Conservation (phyloP, 1,284 basidiomycete species). For the Austroboletus niveus region DNA sequence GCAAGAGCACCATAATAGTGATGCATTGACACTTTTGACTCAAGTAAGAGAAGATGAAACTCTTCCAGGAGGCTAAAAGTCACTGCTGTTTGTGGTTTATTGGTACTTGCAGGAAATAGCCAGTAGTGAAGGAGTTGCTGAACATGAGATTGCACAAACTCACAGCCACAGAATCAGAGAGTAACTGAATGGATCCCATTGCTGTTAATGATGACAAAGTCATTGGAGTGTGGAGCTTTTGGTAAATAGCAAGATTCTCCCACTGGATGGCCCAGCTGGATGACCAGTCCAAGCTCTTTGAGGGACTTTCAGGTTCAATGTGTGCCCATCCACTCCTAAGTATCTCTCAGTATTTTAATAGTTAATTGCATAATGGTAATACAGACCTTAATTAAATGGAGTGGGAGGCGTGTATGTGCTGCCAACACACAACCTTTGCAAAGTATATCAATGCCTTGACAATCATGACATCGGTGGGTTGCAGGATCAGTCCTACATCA, state of each 20-base stretch:
- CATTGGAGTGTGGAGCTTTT: not conserved
- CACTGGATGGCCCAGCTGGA: constrained; percentile 1
- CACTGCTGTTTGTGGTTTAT: constrained; percentile 18
- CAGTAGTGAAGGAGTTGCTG: constrained; percentile 1
- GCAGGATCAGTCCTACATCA: not conserved
- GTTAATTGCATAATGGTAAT: not conserved
- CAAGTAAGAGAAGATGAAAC: constrained; percentile 17
- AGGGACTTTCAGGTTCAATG: not conserved
- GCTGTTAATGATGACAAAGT: constrained; percentile 6
- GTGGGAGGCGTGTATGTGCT: not conserved
- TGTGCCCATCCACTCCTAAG: constrained; percentile 3
- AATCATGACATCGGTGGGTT: constrained; percentile 1
- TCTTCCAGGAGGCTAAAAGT: constrained; percentile 17
- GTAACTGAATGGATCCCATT: constrained; percentile 4
- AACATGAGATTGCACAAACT: not conserved
- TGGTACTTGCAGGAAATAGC: constrained; percentile 9
- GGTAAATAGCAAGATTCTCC: not conserved
- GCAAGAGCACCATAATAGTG: constrained; percentile 17
- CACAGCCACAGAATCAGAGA: constrained; percentile 6
- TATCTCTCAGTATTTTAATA: too few relatives aligned
- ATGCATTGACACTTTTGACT: constrained; percentile 17
- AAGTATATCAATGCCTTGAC: not conserved
- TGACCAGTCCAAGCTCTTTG: not conserved
- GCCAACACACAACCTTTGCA: not conserved
- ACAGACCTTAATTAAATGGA: not conserved